Percentiles rank a stretch among this genome's conserved stretches.
Conservation (phyloP, 2,329 filamentous ascomycete genomes). For the Pseudopyrenochaeta lycopersici region DNA sequence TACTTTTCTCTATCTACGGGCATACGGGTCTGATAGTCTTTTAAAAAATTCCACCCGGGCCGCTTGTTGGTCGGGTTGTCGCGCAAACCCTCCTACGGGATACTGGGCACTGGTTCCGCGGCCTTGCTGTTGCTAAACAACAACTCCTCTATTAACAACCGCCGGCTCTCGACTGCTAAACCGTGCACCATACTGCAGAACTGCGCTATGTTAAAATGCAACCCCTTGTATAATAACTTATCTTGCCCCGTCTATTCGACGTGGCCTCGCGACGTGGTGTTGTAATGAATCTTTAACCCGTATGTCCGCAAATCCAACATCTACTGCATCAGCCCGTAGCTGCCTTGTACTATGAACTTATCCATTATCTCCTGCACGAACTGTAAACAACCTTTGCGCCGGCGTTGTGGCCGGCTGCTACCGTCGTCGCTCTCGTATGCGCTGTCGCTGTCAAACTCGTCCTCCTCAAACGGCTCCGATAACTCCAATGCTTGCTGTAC, state of each 20-base stretch:
- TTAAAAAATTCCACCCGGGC: constrained; percentile 15
- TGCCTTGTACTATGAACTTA: constrained; percentile 22
- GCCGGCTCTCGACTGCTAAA: not conserved
- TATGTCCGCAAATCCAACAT: constrained; percentile 23
- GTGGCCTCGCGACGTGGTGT: constrained; percentile 14
- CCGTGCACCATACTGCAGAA: constrained; percentile 15
- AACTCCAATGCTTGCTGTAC: constrained; percentile 26
- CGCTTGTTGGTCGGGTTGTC: constrained; percentile 9
- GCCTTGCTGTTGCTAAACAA: not conserved
- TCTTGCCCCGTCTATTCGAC: constrained; percentile 9
- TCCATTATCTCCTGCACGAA: constrained; percentile 22
- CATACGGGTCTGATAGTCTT: constrained; percentile 9
- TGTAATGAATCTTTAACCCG: constrained; percentile 20
- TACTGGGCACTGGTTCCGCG: not conserved
- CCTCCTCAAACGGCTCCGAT: constrained; percentile 3
- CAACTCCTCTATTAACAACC: constrained; percentile 1
- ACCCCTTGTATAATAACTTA: constrained; percentile 17
- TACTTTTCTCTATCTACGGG: not conserved
- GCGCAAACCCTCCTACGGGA: constrained; percentile 1
- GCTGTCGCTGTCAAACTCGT: constrained; percentile 9
- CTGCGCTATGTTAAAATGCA: constrained; percentile 16
- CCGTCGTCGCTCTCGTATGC: constrained; percentile 11
- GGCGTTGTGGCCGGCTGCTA: constrained; percentile 1
- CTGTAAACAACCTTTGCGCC: constrained; percentile 19
- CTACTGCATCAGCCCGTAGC: constrained; percentile 19